A percentile compares a stretch with the other conserved stretches of the same genome.
Evolutionary conservation across 306 rosid genomes (phyloP).

Genomic region (Castanea sativa): DNA sequence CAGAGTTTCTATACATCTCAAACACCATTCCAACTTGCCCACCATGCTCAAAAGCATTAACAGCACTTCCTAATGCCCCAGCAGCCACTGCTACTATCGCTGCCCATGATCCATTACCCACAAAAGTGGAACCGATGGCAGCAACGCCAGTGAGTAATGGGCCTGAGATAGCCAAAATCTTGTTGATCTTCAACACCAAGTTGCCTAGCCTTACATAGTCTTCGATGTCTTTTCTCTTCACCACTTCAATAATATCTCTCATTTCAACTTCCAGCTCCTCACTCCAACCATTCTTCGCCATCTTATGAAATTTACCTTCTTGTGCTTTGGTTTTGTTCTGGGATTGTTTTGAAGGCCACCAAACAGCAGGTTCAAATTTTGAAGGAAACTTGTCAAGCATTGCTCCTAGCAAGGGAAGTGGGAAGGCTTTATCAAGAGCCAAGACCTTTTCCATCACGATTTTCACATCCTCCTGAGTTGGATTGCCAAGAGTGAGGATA

Average conservation of each 20-base stretch:
- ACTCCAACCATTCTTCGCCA: slow-evolving; percentile 33
- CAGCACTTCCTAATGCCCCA: slow-evolving; percentile 32
- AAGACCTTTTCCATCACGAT: too few relatives aligned
- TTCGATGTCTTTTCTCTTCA: slow-evolving; percentile 31
- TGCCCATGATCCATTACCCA: slow-evolving; percentile 18
- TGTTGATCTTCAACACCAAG: slow-evolving; percentile 35
- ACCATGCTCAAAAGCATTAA: slow-evolving; percentile 38
- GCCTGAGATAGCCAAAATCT: slow-evolving; percentile 16
- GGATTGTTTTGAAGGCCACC: too few relatives aligned
- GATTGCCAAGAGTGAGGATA: too few relatives aligned
- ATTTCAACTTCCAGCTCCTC: slow-evolving; percentile 28
- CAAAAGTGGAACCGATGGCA: slow-evolving; percentile 21
- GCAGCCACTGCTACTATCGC: slow-evolving; percentile 28
- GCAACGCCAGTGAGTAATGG: too few relatives aligned
- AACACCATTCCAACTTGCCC: slow-evolving; percentile 47
- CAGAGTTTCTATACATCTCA: slow-evolving; percentile 41
- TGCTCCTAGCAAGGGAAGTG: too few relatives aligned
- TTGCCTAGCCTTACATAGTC: slow-evolving; percentile 43
- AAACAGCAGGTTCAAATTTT: too few relatives aligned
- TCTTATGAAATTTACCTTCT: background rate
- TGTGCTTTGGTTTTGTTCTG: too few relatives aligned
- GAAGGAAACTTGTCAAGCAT: too few relatives aligned
- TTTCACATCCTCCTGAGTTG: too few relatives aligned
- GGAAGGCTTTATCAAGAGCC: too few relatives aligned
- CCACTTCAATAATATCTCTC: slow-evolving; percentile 23